Percentiles rank a stretch among this genome's conserved stretches.
These are phyloP conservation scores for Lunasporangiospora selenospora DNA, from an alignment of 192 early-diverging fungal genomes.

Conservation along the genomic window DNA sequence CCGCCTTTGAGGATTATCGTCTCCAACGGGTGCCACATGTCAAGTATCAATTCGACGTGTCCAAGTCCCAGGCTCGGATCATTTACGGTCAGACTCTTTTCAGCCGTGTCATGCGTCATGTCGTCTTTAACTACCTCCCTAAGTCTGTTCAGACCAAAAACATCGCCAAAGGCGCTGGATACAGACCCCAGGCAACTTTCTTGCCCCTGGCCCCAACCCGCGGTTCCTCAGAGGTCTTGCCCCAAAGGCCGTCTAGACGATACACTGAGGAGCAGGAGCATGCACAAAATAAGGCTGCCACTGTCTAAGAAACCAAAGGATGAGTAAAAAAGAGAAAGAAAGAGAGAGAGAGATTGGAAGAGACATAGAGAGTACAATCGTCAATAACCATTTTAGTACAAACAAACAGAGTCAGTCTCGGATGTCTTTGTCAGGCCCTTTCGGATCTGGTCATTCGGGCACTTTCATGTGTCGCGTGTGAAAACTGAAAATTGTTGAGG, in stretches of 20 bases:
- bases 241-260: slow-evolving; percentile 1
- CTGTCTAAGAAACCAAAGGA: slow-evolving; percentile 16
- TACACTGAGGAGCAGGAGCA: background rate
- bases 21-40: slow-evolving; percentile 3
- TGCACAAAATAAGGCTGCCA: slow-evolving; percentile 1
- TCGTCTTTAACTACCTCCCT: slow-evolving; percentile 7
- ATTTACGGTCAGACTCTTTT: background rate
- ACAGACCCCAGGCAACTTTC: slow-evolving; percentile 3
- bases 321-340: no score
- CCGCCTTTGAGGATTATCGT: background rate
- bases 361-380: background rate
- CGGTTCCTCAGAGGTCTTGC: background rate
- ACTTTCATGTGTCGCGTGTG: no score
- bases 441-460: no score
- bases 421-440: slow-evolving; percentile 1
- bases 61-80: background rate
- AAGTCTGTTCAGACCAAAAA: slow-evolving; percentile 1
- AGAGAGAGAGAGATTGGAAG: no score
- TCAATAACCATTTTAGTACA: background rate
- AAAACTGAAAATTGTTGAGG: no score
- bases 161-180: slow-evolving; percentile 9
- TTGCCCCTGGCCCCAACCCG: background rate
- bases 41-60: background rate
- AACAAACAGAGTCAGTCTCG: background rate
- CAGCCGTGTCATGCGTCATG: background rate